A percentile compares a stretch with the other conserved stretches of the same genome.
Evolutionary conservation across 257 asterid species (phyloP).

Genomic region (Solanum stenotomum): DNA sequence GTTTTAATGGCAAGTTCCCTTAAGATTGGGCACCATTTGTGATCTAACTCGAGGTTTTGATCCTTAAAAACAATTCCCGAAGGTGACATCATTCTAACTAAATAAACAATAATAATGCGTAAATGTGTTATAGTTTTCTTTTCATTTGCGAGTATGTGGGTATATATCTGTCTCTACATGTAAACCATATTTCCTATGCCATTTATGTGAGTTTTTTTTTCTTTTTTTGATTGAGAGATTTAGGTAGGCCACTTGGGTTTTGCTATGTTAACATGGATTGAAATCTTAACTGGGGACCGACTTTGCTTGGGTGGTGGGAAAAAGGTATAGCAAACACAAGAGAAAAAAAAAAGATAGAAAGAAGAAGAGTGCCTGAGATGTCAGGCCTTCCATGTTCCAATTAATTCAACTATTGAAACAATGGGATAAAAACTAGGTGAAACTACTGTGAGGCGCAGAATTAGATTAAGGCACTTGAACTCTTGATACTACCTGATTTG

Average conservation of each 20-base stretch:
- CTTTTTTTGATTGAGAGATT: background rate
- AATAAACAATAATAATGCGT: background rate
- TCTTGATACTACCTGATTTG: background rate
- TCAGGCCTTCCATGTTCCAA: background rate
- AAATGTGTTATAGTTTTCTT: background rate
- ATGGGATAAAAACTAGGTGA: background rate
- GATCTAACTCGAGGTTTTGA: background rate
- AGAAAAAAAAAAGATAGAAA: too few relatives aligned
- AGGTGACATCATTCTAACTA: background rate
- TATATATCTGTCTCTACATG: background rate
- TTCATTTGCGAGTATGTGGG: background rate
- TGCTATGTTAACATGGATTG: background rate
- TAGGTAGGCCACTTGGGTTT: background rate
- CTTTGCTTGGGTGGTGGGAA: background rate
- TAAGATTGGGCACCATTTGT: background rate
- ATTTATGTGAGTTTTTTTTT: background rate
- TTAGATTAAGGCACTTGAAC: background rate
- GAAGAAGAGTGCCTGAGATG: background rate
- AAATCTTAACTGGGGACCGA: background rate
- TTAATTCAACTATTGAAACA: too few relatives aligned
- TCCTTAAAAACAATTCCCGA: background rate
- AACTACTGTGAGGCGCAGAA: background rate
- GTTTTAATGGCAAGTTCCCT: background rate
- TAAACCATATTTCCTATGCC: background rate
- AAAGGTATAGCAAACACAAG: background rate